These are phyloP conservation scores for Pleurotus cornucopiae DNA, from an alignment of 768 basidiomycete genomes.

Conservation along the genomic window DNA sequence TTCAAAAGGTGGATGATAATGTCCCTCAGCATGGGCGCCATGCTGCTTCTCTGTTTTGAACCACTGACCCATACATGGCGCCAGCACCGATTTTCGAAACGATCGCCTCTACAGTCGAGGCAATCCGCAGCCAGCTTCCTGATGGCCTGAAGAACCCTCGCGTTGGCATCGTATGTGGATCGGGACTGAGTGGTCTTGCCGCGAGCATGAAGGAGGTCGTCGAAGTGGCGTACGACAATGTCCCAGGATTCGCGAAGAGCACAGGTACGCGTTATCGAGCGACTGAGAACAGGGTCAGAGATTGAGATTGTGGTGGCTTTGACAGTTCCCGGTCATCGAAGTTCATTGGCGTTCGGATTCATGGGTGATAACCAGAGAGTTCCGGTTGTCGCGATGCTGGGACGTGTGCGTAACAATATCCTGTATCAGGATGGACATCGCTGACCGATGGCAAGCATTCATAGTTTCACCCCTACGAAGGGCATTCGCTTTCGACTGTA, in stretches of 20 bases:
- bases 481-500: conserved; percentile 63
- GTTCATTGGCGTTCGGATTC: conserved; percentile 74
- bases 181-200: conserved; percentile 75
- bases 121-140: conserved; percentile 18
- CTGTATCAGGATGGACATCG: too few relatives aligned
- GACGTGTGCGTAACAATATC: conserved; percentile 49
- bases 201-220: conserved; percentile 52
- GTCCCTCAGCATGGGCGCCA: too few relatives aligned
- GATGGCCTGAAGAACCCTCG: conserved; percentile 46
- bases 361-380: conserved; percentile 60
- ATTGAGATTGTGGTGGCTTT: neutral
- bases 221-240: conserved; percentile 57
- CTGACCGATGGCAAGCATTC: conserved; percentile 9
- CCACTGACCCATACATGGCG: neutral
- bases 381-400: conserved; percentile 88
- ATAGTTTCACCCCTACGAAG: conserved; percentile 87
- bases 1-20: too few relatives aligned
- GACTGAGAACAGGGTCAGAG: neutral
- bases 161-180: conserved; percentile 85
- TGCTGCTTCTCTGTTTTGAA: neutral
- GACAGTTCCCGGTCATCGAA: conserved; percentile 78
- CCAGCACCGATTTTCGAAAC: neutral
- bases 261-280: conserved; percentile 46
- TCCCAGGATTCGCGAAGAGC: conserved; percentile 73
- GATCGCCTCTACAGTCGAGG: neutral